A percentile compares a stretch with the other conserved stretches of the same genome.
Evolutionary conservation across 2,329 filamentous ascomycete genomes (phyloP).

Genomic region (Endothia cerciana): DNA sequence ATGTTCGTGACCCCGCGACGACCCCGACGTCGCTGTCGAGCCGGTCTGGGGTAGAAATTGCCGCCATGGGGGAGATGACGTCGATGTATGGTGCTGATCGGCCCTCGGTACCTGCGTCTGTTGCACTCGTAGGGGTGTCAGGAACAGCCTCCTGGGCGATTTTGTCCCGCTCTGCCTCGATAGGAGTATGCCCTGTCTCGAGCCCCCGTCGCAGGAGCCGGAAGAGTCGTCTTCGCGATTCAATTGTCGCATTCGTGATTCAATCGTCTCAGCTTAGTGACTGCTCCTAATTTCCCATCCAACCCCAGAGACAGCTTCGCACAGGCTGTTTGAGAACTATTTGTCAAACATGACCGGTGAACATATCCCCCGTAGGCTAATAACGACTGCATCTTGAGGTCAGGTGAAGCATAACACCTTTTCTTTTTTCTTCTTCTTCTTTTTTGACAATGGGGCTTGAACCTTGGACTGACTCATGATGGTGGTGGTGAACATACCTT

Average conservation of each 20-base stretch:
- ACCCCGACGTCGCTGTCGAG: neutral
- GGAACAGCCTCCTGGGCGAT: conserved; percentile 1
- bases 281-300: neutral
- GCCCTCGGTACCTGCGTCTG: conserved; percentile 1
- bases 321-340: neutral
- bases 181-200: neutral
- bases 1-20: neutral
- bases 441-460: neutral
- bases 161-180: neutral
- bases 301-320: neutral
- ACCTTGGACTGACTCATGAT: too few relatives aligned
- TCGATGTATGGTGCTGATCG: conserved; percentile 2
- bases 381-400: too few relatives aligned
- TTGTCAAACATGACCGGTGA: neutral
- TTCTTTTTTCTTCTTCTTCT: neutral
- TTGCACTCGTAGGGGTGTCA: neutral
- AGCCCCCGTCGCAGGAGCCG: neutral
- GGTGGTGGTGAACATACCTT: too few relatives aligned
- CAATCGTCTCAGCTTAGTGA: neutral
- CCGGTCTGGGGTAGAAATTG: neutral
- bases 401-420: too few relatives aligned
- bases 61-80: neutral
- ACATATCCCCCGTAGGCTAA: neutral
- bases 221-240: neutral
- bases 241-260: neutral